These are phyloP conservation scores for Hymenoscyphus infarciens DNA, from an alignment of 2,329 filamentous ascomycete species.

Conservation along the genomic window DNA sequence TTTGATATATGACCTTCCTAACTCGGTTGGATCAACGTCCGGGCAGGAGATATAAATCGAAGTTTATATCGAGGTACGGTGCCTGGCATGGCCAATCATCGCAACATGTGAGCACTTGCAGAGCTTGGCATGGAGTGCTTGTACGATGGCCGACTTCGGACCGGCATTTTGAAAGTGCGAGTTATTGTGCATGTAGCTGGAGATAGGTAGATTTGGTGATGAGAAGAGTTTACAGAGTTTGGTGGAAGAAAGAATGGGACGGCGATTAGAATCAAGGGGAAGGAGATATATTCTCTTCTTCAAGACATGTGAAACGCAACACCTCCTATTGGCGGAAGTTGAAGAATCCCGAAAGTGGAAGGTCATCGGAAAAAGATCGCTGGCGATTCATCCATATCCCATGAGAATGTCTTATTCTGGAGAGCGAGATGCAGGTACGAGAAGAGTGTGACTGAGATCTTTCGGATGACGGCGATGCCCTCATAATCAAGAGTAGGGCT, in stretches of 20 bases:
- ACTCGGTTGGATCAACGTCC: neutral
- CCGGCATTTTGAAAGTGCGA: neutral
- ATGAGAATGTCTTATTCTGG: neutral
- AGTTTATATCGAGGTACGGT: slow-evolving; percentile 3
- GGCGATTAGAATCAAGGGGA: neutral
- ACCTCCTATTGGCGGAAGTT: neutral
- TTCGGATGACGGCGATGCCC: slow-evolving; percentile 4
- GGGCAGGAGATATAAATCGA: neutral
- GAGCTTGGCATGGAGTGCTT: neutral
- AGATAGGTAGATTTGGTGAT: neutral
- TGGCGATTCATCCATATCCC: neutral
- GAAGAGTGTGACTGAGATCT: neutral
- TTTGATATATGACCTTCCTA: neutral
- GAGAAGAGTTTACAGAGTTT: neutral
- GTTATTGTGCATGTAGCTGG: neutral
- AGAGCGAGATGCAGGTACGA: neutral
- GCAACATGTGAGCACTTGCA: neutral
- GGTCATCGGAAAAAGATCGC: neutral
- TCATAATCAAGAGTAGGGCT: neutral
- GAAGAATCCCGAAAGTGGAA: neutral
- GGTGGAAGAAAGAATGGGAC: neutral
- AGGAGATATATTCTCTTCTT: neutral
- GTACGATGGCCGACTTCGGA: neutral
- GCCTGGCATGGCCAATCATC: slow-evolving; percentile 1
- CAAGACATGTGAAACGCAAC: neutral